Base-by-base conservation (phyloP, 441 rosid species). In the Euphorbia corollata region DNA sequence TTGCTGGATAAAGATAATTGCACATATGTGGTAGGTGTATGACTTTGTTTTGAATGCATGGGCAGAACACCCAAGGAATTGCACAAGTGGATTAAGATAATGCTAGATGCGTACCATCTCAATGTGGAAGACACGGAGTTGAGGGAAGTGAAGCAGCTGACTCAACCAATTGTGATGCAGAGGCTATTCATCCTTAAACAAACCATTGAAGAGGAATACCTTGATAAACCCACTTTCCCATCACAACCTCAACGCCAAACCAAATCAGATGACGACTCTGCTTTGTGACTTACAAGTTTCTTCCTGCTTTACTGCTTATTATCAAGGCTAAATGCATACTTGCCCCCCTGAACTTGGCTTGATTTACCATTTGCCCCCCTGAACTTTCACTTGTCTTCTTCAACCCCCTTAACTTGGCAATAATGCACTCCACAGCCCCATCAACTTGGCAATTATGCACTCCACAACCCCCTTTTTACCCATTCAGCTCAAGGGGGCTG, bases 51-150 rank as follows among this genome's bases (percentile, higher is more conserved):
- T 72, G 22, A 65, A 45, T 71, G 50, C 54, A 65, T 71, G 69
- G 53, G 47, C 82, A 92, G 97, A 65, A 88, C 89, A 13, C 98
- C 98, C 0, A 82, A 90, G 77, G 98, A 93, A 83, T 85, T 93
- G 66, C 92, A 88, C 74, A 90, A 88, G 77, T 93, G 98, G 98
- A 81, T 88, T 59, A 86, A 82, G 78, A 84, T 85, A 68, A 85
- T 88, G 91, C 92, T 93, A 20, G 98, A 90, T 22, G 90, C 95
- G 0, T 92, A 90, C 80, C 79, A 80, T 77, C 81, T 90, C 30
- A 85, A 85, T 64, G 86, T 78, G 79, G 98, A 92, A 70, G 94
- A 86, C n/a, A 85, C 87, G 22, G 96, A 87, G 67, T 85, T 92
- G 18, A 84, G 81, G 82, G 96, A 87, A 84, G 97, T 88, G 22